phyloP scores from a whole-genome alignment of 257 asterid species.

The Asclepias syriaca region DNA sequence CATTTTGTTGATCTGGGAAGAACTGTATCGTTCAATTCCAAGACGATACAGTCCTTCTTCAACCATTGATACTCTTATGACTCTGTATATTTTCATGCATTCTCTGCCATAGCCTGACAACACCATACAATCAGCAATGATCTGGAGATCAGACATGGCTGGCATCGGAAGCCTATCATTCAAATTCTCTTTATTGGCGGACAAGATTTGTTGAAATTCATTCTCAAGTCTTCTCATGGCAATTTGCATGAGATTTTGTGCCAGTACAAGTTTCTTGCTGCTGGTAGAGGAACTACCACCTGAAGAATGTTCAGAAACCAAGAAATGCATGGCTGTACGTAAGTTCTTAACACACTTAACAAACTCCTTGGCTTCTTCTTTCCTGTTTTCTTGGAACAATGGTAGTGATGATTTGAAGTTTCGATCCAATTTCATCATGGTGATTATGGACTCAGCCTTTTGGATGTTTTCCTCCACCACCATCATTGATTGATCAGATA shows the following conservation, averaged over 20 bases:
- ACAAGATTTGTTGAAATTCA: conserved; percentile 50
- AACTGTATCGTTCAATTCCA: too few relatives aligned
- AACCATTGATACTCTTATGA: too few relatives aligned
- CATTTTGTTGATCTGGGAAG: too few relatives aligned
- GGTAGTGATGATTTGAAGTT: conserved; percentile 2
- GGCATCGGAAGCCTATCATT: too few relatives aligned
- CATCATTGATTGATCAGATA: conserved; percentile 37
- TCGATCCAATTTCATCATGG: conserved; percentile 37
- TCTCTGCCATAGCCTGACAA: too few relatives aligned
- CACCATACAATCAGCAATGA: too few relatives aligned
- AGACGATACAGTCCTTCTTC: too few relatives aligned
- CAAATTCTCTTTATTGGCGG: conserved; percentile 37
- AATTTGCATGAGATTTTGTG: conserved; percentile 52
- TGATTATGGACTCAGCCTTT: conserved; percentile 32
- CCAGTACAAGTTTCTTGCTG: conserved; percentile 30
- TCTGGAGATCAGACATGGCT: too few relatives aligned
- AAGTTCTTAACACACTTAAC: conserved; percentile 35
- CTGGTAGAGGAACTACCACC: conserved; percentile 12
- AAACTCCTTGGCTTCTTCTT: conserved; percentile 48
- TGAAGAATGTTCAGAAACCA: conserved; percentile 35
- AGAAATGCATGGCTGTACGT: conserved; percentile 53
- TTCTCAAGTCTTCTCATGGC: conserved; percentile 58
- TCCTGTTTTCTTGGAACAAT: conserved; percentile 42
- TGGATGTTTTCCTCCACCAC: conserved; percentile 46
- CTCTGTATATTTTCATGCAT: too few relatives aligned